A percentile compares a stretch with the other conserved stretches of the same genome.
phyloP scores from a whole-genome alignment of 345 rosid genomes.

The Punica granatum region DNA sequence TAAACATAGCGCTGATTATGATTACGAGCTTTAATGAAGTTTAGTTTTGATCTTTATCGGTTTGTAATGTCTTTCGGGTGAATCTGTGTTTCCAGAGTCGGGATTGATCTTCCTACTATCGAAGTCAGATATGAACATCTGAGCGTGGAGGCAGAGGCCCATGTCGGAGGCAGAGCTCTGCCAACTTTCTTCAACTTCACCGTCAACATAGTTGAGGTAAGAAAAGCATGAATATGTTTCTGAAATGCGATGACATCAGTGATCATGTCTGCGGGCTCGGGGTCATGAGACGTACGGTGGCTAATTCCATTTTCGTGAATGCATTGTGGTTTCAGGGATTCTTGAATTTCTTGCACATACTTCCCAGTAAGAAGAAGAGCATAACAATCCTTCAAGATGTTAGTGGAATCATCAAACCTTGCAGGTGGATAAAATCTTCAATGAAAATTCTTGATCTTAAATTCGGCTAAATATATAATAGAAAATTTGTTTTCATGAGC shows the following conservation, averaged over 20 bases:
- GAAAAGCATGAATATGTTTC: too few relatives aligned
- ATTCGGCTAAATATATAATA: neutral
- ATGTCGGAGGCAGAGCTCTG: constrained; percentile 60
- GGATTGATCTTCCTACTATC: constrained; percentile 38
- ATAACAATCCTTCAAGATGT: constrained; percentile 43
- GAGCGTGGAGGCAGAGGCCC: constrained; percentile 48
- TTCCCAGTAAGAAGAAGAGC: constrained; percentile 27
- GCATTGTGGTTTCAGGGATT: constrained; percentile 14
- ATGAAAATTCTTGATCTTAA: neutral
- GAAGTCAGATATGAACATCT: constrained; percentile 49
- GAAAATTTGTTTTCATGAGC: neutral
- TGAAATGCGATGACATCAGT: too few relatives aligned
- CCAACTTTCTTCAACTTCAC: constrained; percentile 52
- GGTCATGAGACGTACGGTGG: neutral
- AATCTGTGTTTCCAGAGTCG: constrained; percentile 29
- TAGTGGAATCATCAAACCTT: constrained; percentile 63
- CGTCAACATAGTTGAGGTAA: constrained; percentile 43
- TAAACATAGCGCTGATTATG: too few relatives aligned
- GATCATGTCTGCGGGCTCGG: neutral
- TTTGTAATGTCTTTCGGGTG: neutral
- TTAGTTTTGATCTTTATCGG: too few relatives aligned
- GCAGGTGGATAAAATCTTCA: constrained; percentile 17
- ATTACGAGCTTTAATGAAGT: too few relatives aligned
- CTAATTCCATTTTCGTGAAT: too few relatives aligned
- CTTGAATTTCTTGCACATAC: constrained; percentile 19